A percentile compares a stretch with the other conserved stretches of the same genome.
These are phyloP conservation scores for Porphyrellus cyaneotinctus DNA, from an alignment of 768 basidiomycete genomes.

Conservation along the genomic window DNA sequence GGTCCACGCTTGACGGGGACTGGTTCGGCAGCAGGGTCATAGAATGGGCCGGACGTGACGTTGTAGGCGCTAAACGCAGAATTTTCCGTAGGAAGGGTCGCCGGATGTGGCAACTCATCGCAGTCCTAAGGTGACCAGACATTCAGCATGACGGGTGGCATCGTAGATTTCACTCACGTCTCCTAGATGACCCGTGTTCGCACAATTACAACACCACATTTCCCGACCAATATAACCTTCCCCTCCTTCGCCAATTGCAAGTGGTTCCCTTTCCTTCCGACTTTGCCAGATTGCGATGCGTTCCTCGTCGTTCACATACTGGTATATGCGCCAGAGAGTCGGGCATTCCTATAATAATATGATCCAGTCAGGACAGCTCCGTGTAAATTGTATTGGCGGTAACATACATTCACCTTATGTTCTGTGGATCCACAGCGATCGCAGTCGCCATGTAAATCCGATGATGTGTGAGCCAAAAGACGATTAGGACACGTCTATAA, in stretches of 20 bases:
- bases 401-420: constrained; percentile 62
- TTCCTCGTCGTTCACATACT: constrained; percentile 58
- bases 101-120: constrained; percentile 38
- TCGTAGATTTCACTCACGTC: constrained; percentile 50
- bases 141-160: background rate
- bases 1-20: constrained; percentile 32
- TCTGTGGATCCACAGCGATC: constrained; percentile 62
- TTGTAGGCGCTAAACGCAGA: constrained; percentile 70
- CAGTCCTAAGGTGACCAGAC: constrained; percentile 51
- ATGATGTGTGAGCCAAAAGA: constrained; percentile 20
- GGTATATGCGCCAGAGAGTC: constrained; percentile 76
- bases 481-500: constrained; percentile 71
- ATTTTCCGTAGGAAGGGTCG: constrained; percentile 44
- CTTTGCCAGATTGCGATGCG: constrained; percentile 39
- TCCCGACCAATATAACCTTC: constrained; percentile 74
- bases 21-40: constrained; percentile 37
- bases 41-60: constrained; percentile 63
- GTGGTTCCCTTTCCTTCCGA: constrained; percentile 47
- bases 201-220: constrained; percentile 83
- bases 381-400: background rate
- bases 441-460: constrained; percentile 46
- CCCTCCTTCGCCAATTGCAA: constrained; percentile 62
- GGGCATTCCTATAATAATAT: constrained; percentile 64
- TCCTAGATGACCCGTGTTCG: constrained; percentile 66
- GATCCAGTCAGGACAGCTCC: background rate